Percentiles rank a stretch among this genome's conserved stretches.
Conservation (phyloP, 441 rosid species). For the Erysimum pusillum region DNA sequence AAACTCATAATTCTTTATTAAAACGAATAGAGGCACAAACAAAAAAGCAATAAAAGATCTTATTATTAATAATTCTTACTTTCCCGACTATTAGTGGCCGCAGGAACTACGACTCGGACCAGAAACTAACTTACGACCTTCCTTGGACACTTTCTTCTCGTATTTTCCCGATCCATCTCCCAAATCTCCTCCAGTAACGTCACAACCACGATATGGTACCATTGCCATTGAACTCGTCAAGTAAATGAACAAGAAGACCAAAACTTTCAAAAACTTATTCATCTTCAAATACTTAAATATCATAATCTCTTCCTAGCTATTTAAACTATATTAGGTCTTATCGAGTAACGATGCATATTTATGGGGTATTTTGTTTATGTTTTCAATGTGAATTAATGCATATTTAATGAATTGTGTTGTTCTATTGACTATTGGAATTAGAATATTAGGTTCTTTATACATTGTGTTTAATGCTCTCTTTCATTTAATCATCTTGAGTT, state of each 20-base stretch:
- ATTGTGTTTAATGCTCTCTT: constrained; percentile 3
- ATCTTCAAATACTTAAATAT: constrained; percentile 3
- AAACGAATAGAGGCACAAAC: not conserved
- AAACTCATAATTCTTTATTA: not conserved
- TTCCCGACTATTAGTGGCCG: constrained; percentile 27
- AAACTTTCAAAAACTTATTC: constrained; percentile 33
- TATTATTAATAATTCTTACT: not conserved
- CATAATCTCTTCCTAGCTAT: not conserved
- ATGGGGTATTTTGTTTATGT: constrained; percentile 10
- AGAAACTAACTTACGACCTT: constrained; percentile 45
- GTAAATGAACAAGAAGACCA: constrained; percentile 28
- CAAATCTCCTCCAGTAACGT: constrained; percentile 1
- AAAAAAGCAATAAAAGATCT: not conserved
- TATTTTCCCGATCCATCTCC: constrained; percentile 16
- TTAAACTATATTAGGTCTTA: not conserved
- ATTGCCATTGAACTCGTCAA: constrained; percentile 36
- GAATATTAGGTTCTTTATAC: not conserved
- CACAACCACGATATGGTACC: constrained; percentile 45
- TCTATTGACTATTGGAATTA: constrained; percentile 29
- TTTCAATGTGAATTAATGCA: constrained; percentile 28
- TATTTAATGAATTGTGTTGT: constrained; percentile 19
- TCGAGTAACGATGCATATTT: constrained; percentile 7
- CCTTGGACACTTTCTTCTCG: constrained; percentile 23
- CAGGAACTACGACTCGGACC: constrained; percentile 48
- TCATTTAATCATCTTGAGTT: constrained; percentile 9